phyloP scores from a whole-genome alignment of 352 stramenopile genomes.

The Phytopythium vexans region DNA sequence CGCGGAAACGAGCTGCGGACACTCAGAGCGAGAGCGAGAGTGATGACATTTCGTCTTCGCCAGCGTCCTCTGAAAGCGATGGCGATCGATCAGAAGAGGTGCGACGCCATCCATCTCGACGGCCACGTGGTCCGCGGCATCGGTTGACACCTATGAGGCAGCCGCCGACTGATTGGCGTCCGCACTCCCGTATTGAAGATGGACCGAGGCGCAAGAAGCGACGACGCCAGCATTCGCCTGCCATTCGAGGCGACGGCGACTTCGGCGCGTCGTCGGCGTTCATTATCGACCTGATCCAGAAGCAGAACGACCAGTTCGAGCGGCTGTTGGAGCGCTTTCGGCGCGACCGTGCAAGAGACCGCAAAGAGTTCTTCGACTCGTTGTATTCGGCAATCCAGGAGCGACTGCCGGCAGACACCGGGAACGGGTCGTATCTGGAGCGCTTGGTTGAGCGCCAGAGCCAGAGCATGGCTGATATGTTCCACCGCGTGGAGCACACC shows the following conservation, averaged over 20 bases:
- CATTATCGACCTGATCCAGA: slow-evolving; percentile 34
- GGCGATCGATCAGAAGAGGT: too few species aligned
- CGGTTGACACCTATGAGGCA: too few species aligned
- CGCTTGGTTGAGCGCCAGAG: slow-evolving; percentile 28
- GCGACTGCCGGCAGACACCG: slow-evolving; percentile 24
- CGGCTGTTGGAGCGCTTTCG: slow-evolving; percentile 33
- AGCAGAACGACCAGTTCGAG: slow-evolving; percentile 30
- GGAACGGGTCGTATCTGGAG: slow-evolving; percentile 31
- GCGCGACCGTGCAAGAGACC: slow-evolving; percentile 27
- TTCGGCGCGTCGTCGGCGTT: slow-evolving; percentile 19
- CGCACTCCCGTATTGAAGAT: too few species aligned
- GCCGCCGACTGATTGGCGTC: too few species aligned
- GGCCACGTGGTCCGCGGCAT: too few species aligned
- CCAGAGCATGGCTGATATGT: slow-evolving; percentile 29
- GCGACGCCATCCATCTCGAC: too few species aligned
- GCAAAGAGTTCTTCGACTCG: slow-evolving; percentile 33
- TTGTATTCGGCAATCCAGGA: slow-evolving; percentile 33
- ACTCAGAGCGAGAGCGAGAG: too few species aligned
- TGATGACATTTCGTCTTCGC: too few species aligned
- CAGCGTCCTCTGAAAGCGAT: too few species aligned
- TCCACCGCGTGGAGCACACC: slow-evolving; percentile 26
- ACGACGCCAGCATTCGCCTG: too few species aligned
- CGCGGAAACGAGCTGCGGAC: too few species aligned
- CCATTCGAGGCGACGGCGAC: slow-evolving; percentile 1
- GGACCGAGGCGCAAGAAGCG: too few species aligned